Evolutionary conservation across 108 stramenopile species (phyloP), one percentile per base, ranked within the genome.

Genomic region (Nitzschia inconspicua): DNA sequence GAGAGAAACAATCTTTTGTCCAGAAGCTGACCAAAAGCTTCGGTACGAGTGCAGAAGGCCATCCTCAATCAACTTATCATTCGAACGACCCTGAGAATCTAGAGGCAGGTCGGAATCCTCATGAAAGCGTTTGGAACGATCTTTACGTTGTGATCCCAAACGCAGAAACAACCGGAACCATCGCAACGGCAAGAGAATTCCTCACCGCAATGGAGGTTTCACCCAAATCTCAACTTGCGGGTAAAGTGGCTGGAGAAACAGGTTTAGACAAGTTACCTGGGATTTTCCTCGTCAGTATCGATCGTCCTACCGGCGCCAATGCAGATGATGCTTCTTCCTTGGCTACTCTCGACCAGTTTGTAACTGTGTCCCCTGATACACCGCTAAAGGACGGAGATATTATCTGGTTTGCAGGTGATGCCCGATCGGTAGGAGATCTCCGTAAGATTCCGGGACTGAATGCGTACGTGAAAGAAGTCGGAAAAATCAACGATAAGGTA

Each of bases 361-460:
- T 28, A 14, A 41, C 80, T 10, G 70, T 81, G 11, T 31, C 57
- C 16, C 60, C 64, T 4, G 72, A 76, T 6, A 60, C 65, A 3
- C 67, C 72, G 1, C 55, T 83, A 31, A 25, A 63, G 35, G 66
- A 57, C 10, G 77, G 74, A 23, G 81, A 78, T 44, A 60, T 83
- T 2, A 57, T 93, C n/a, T 93, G 91, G 91, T 89, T 80, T 73
- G 69, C 84, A 13, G 91, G 91, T 20, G 68, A 63, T 5, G 75
- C 68, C 18, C 51, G 42, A 27, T 55, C 68, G 0, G 59, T 75
- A 32, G 83, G 76, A 16, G 86, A 88, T 44, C 65, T 88, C 18
- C 54, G 83, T 20, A 93, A 85, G 51, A 80, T 93, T 53, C 83
- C 82, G 35, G 88, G 91, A 23, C 66, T 93, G 13, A 56, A 57